A percentile compares a stretch with the other conserved stretches of the same genome.
phyloP scores from a whole-genome alignment of 2,329 filamentous ascomycete species.

The Scedosporium apiospermum region DNA sequence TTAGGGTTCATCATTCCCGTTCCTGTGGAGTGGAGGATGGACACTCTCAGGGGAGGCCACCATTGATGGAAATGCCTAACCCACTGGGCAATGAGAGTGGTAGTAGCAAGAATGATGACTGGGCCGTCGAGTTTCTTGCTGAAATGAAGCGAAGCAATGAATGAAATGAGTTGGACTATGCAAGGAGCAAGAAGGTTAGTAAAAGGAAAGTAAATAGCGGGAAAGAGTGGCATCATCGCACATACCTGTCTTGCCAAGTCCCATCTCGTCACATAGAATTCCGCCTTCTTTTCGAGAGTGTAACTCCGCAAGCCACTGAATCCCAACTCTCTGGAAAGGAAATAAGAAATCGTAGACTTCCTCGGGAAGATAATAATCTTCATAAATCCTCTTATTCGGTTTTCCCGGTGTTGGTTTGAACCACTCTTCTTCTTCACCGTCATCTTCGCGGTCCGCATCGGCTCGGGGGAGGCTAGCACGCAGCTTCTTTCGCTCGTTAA shows the following conservation, averaged over 20 bases:
- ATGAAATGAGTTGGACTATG: slow-evolving; percentile 54
- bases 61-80: slow-evolving; percentile 97
- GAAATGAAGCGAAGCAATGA: slow-evolving; percentile 84
- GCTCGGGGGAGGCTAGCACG: slow-evolving; percentile 12
- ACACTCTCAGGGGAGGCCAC: slow-evolving; percentile 98
- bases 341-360: slow-evolving; percentile 91
- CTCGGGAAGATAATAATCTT: slow-evolving; percentile 72
- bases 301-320: slow-evolving; percentile 92
- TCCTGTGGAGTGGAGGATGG: slow-evolving; percentile 88
- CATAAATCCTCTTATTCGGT: slow-evolving; percentile 64
- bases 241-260: slow-evolving; percentile 75
- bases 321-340: slow-evolving; percentile 93
- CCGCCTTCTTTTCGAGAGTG: slow-evolving; percentile 85
- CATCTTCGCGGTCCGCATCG: slow-evolving; percentile 17
- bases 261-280: slow-evolving; percentile 97
- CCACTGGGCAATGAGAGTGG: slow-evolving; percentile 94
- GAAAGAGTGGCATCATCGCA: not conserved
- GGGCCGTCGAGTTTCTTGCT: slow-evolving; percentile 78
- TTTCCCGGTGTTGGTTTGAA: slow-evolving; percentile 77
- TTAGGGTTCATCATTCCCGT: slow-evolving; percentile 92
- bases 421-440: slow-evolving; percentile 55
- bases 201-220: not conserved
- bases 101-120: slow-evolving; percentile 84
- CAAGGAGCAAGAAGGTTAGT: not conserved
- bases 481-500: slow-evolving; percentile 19